Evolutionary conservation across 768 basidiomycete species (phyloP), one percentile per base, ranked within the genome.

Genomic region (Termitomyces sp.): DNA sequence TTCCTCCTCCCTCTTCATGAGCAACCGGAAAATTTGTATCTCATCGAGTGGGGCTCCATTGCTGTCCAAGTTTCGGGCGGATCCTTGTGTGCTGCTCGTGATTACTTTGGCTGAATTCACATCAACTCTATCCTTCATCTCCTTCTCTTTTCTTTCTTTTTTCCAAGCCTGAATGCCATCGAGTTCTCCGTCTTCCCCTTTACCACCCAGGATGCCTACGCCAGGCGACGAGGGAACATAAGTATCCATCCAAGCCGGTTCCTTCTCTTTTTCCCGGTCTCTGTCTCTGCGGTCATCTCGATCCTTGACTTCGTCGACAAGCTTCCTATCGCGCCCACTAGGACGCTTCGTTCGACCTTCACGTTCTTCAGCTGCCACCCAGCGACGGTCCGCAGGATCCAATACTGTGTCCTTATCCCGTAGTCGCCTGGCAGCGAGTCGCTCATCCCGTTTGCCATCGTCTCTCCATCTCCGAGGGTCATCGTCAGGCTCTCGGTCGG

Each of bases 221-320:
- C 75, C 76, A 18, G 84, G 71, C 24, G 80, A 80, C 55, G 75
- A 80, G 13, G 91, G 91, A 62, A 92, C 81, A 70, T 92, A 92
- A 20, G 90, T 86, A 65, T 93, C 92, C 92, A 94, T 94, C 92
- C 92, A 94, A 18, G 92, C 92, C 24, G 92, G 92, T 69, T 94
- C 92, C 68, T 90, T 92, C 76, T 94, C 92, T 66, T 84, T 85
- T 65, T 87, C 86, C 59, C 81, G 79, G 55, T 87, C 83, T 35
- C 82, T 78, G 56, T 84, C 84, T 75, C 75, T 40, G 51, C 66
- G 65, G 24, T 65, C 65, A 32, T 69, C 68, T 44, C 76, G 75
- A 45, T 81, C 82, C 56, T 77, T 82, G 15, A 69, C 74, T n/a
- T 82, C 79, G 18, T 81, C 82, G 20, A 61, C 78, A 50, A 68